Conservation (phyloP, 495 filamentous ascomycete species). For the Entonaema liquescens region DNA sequence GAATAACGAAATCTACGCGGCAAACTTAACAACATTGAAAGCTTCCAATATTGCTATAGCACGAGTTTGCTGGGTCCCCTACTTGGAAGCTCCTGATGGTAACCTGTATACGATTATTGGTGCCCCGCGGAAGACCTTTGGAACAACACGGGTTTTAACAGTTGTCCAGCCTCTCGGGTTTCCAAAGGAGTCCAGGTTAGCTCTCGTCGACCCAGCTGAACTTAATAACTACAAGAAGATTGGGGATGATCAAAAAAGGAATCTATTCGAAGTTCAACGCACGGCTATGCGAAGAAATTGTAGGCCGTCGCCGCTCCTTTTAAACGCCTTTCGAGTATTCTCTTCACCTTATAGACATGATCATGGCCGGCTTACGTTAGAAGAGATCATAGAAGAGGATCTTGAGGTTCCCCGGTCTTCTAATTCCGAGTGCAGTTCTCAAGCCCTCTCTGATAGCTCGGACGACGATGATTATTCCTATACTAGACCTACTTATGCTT, state of each 20-base stretch:
- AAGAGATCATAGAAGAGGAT: slow-evolving; percentile 17
- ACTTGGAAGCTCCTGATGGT: slow-evolving; percentile 30
- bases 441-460: slow-evolving; percentile 11
- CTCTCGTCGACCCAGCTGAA: slow-evolving; percentile 5
- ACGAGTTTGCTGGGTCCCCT: slow-evolving; percentile 48
- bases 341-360: slow-evolving; percentile 20
- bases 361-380: slow-evolving; percentile 12
- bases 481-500: slow-evolving; percentile 8
- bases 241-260: slow-evolving; percentile 20
- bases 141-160: slow-evolving; percentile 4
- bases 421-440: slow-evolving; percentile 14
- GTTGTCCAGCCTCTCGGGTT: slow-evolving; percentile 25
- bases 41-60: slow-evolving; percentile 22
- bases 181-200: slow-evolving; percentile 22
- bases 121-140: slow-evolving; percentile 22
- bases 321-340: slow-evolving; percentile 15
- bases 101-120: slow-evolving; percentile 47
- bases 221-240: slow-evolving; percentile 25
- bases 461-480: slow-evolving; percentile 23
- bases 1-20: slow-evolving; percentile 30
- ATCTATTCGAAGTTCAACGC: slow-evolving; percentile 32
- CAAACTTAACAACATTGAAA: slow-evolving; percentile 44
- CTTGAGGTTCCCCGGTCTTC: slow-evolving; percentile 8
- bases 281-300: slow-evolving; percentile 6
- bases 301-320: slow-evolving; percentile 4